These are phyloP conservation scores for Globisporangium yorkense DNA, from an alignment of 352 stramenopile genomes.

Conservation along the genomic window DNA sequence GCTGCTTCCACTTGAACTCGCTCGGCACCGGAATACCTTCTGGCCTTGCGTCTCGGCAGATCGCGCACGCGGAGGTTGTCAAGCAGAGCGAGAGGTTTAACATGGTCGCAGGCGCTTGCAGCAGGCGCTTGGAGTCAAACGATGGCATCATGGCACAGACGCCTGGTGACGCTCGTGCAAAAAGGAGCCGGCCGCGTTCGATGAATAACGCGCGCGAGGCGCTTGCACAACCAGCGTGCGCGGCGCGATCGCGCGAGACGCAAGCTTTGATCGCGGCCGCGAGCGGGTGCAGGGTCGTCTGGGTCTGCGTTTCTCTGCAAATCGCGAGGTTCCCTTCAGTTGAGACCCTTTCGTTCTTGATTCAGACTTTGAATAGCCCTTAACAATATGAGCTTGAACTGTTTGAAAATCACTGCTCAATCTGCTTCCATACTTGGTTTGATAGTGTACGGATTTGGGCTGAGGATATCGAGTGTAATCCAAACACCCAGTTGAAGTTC, in stretches of 20 bases:
- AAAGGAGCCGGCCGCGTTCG: background rate
- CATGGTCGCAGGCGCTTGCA: background rate
- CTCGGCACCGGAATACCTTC: background rate
- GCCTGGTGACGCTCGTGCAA: background rate
- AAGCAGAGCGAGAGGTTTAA: background rate
- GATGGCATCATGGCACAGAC: background rate
- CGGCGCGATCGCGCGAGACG: constrained; percentile 2
- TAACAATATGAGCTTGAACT: too few species aligned
- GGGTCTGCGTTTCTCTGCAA: constrained; percentile 7
- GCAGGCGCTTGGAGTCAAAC: background rate
- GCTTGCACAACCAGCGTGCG: background rate
- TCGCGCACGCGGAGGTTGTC: background rate
- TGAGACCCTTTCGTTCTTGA: background rate
- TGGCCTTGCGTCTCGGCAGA: background rate
- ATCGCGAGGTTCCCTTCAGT: background rate
- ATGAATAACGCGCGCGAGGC: background rate
- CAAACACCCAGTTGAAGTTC: background rate
- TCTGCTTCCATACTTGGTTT: background rate
- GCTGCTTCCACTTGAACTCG: background rate
- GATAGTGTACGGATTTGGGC: background rate
- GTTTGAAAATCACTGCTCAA: background rate
- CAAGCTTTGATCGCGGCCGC: background rate
- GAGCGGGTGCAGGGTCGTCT: background rate
- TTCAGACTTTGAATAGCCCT: background rate
- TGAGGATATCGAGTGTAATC: background rate